A percentile compares a stretch with the other conserved stretches of the same genome.
Conservation (phyloP, 2,329 filamentous ascomycete species). For the Helotiales sp. region DNA sequence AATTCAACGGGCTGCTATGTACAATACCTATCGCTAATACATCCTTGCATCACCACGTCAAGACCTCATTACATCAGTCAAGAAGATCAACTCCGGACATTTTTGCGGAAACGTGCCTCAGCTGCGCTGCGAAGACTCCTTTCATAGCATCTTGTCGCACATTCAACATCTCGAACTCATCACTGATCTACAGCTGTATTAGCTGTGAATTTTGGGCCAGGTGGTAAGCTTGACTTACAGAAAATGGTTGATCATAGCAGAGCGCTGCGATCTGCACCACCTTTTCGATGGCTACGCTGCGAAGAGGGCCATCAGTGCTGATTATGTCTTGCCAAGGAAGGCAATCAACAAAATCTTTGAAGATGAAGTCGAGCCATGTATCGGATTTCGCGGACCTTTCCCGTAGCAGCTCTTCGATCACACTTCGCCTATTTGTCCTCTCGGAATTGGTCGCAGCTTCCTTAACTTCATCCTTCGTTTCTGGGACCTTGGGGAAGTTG, state of each 20-base stretch:
- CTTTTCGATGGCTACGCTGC: not conserved
- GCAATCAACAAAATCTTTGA: not conserved
- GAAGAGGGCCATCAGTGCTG: not conserved
- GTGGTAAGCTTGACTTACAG: not conserved
- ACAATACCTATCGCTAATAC: not conserved
- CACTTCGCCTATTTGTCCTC: not conserved
- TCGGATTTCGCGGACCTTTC: not conserved
- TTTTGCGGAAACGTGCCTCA: not conserved
- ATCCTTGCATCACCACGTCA: not conserved
- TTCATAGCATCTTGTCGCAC: not conserved
- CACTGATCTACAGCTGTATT: not conserved
- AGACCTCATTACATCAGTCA: not conserved
- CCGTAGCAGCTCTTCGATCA: not conserved
- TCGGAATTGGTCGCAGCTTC: not conserved
- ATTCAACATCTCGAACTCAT: not conserved
- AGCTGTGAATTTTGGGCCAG: not conserved
- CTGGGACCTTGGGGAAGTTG: conserved; percentile 4
- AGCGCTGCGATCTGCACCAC: not conserved
- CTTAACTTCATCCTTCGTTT: not conserved
- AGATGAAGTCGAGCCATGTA: conserved; percentile 6
- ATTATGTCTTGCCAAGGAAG: not conserved
- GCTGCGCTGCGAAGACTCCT: not conserved
- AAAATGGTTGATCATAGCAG: not conserved
- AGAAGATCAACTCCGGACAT: not conserved
- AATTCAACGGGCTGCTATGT: not conserved